Conservation (phyloP, 176 grass and related monocot species). For the Bonia amplexicaulis region DNA sequence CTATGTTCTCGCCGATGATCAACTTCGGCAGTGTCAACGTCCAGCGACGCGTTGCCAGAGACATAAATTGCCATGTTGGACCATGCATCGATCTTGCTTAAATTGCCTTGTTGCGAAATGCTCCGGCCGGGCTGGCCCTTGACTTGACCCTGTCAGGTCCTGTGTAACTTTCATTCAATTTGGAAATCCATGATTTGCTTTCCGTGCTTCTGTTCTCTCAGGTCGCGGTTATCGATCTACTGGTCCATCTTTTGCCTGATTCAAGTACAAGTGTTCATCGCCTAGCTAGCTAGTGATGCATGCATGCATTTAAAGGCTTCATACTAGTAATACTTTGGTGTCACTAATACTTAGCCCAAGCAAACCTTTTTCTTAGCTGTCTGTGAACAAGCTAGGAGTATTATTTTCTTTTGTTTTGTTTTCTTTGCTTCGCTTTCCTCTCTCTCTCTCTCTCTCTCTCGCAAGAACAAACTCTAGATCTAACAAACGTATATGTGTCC, state of each 20-base stretch:
- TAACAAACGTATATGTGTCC: neutral
- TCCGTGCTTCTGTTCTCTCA: neutral
- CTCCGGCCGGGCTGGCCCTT: neutral
- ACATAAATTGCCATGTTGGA: neutral
- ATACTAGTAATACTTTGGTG: neutral
- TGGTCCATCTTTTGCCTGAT: neutral
- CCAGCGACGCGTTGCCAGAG: neutral
- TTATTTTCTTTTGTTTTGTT: too few species aligned
- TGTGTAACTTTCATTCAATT: neutral
- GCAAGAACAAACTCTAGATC: neutral
- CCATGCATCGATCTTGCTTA: neutral
- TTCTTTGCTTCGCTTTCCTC: too few species aligned
- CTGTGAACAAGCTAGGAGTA: neutral
- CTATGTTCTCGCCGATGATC: neutral
- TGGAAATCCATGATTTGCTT: neutral
- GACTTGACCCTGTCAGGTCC: neutral
- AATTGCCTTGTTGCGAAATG: constrained; percentile 8
- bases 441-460: too few species aligned
- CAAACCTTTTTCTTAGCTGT: neutral
- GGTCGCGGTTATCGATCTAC: neutral
- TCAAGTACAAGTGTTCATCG: neutral
- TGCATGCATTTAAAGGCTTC: neutral
- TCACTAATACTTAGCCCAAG: neutral
- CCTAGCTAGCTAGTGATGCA: neutral
- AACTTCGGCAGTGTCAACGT: neutral